Evolutionary conservation across 257 asterid genomes (phyloP), one percentile per base, ranked within the genome.

Genomic region (Ligustrum vulgare): DNA sequence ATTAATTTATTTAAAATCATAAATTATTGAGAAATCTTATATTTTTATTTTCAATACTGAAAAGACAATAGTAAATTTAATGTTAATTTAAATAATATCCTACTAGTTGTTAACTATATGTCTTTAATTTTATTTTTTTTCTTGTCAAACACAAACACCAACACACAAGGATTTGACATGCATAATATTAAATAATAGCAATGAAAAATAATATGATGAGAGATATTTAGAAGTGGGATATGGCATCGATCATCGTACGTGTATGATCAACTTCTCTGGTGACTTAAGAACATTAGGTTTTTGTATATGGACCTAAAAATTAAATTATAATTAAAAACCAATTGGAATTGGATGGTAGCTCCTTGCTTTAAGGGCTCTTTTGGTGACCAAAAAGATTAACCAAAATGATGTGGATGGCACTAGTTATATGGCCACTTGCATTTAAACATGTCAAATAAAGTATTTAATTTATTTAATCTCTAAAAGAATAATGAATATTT

Each of bases 391-490:
- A 73, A 23, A 60, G 1, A 47, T 60, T 73, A 73, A 75, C 64
- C 69, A 12, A 68, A 9, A 39, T 79, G 77, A 79, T 64, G 77
- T 82, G 83, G 86, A 79, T 34, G 70, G 28, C 86, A 82, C 81
- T 73, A 36, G 34, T 78, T 60, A 66, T 66, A 78, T 78, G 72
- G 58, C 80, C 82, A 70, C 82, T 67, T 22, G 47, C 72, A 74
- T 77, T 70, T 71, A 7, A 64, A 58, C 22, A 20, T 58, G 22
- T 22, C 16, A 39, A 39, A 39, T 39, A 10, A 10, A 39, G 13
- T 39, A 39, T 39, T 9, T 28, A 28, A 28, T 28, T 28, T 28
- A 28, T 28, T 28, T 9, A 39, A 9, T 39, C 13, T 39, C 47
- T 39, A 10, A 12, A 39, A 39, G 2, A 39, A 39, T 39, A 39